These are phyloP conservation scores for Rhododendron henanense DNA, from an alignment of 148 eudicot species.

Conservation along the genomic window DNA sequence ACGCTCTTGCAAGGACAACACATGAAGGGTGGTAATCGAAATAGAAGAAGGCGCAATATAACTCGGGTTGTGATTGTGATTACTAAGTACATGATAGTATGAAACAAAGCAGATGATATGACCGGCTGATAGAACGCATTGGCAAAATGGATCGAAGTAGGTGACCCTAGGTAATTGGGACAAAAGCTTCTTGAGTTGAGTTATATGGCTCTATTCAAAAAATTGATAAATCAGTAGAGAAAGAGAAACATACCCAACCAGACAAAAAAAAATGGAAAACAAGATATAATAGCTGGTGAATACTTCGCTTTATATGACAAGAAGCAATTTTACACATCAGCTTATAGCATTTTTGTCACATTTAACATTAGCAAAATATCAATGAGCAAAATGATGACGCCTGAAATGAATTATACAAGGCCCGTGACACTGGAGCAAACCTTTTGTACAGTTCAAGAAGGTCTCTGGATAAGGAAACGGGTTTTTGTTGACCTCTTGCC, in stretches of 20 bases:
- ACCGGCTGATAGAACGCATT: background rate
- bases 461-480: slow-evolving; percentile 38
- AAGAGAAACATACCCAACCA: background rate
- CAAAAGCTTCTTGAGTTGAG: background rate
- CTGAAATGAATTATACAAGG: background rate
- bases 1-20: background rate
- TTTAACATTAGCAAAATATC: background rate
- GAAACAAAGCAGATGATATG: background rate
- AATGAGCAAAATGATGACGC: background rate
- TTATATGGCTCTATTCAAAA: background rate
- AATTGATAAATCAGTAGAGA: background rate
- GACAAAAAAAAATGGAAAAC: background rate
- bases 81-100: background rate
- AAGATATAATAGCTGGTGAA: background rate
- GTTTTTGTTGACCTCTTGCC: slow-evolving; percentile 24
- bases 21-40: background rate
- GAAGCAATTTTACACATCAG: background rate
- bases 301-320: background rate
- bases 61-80: background rate
- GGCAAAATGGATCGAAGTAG: background rate
- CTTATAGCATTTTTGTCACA: background rate
- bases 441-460: slow-evolving; percentile 77
- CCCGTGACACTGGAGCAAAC: slow-evolving; percentile 22
- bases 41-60: background rate
- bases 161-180: background rate